These are phyloP conservation scores for Myriosclerotinia curreyana DNA, from an alignment of 2,329 filamentous ascomycete species.

Conservation along the genomic window DNA sequence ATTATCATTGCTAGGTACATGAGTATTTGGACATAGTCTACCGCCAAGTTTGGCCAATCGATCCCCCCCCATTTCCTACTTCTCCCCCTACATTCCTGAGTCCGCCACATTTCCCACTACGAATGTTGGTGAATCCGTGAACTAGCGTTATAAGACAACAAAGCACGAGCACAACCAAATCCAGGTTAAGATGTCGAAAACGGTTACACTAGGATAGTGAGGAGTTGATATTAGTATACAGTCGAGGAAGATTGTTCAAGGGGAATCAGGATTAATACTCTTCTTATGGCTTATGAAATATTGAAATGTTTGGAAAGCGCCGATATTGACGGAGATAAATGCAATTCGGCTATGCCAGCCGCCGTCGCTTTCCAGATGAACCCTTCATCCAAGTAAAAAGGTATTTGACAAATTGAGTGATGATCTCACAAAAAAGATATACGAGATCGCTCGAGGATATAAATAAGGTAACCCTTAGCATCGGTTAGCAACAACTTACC, in stretches of 20 bases:
- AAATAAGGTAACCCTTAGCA: neutral
- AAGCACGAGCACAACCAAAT: too few species aligned
- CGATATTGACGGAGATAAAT: slow-evolving; percentile 60
- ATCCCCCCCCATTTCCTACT: slow-evolving; percentile 48
- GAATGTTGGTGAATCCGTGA: too few species aligned
- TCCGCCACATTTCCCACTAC: slow-evolving; percentile 40
- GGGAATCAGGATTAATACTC: too few species aligned
- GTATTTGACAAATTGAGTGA: neutral
- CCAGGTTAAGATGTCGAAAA: slow-evolving; percentile 38
- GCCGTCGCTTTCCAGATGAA: too few species aligned
- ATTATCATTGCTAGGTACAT: slow-evolving; percentile 58
- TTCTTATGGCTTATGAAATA: too few species aligned
- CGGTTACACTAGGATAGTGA: slow-evolving; percentile 56
- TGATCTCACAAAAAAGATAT: neutral
- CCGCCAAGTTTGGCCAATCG: slow-evolving; percentile 63
- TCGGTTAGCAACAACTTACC: neutral
- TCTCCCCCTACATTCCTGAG: slow-evolving; percentile 27
- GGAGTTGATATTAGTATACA: neutral
- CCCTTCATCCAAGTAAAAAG: too few species aligned
- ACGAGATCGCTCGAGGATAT: neutral
- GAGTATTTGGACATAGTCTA: slow-evolving; percentile 61
- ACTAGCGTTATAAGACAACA: too few species aligned
- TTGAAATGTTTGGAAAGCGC: slow-evolving; percentile 43
- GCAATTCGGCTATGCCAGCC: slow-evolving; percentile 48
- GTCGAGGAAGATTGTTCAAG: too few species aligned